Evolutionary conservation across 257 asterid genomes (phyloP).

Genomic region (Penstemon eatonii): DNA sequence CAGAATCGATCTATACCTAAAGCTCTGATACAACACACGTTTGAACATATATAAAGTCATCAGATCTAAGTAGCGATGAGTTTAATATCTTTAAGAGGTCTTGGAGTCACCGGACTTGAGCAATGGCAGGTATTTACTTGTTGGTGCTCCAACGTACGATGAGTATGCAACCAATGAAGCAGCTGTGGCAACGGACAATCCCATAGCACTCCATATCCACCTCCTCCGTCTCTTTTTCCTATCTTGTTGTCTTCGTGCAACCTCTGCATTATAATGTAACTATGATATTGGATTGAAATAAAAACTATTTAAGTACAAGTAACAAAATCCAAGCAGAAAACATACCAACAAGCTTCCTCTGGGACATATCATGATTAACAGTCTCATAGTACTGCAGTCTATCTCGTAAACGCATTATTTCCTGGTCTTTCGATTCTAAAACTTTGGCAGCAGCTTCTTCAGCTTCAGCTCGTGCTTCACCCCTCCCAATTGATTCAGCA

Average conservation of each 20-base stretch:
- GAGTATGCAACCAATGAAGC: constrained; percentile 41
- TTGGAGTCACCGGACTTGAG: constrained; percentile 19
- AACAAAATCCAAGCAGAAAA: constrained; percentile 15
- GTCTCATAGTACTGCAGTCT: constrained; percentile 78
- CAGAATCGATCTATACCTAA: background rate
- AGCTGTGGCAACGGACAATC: constrained; percentile 43
- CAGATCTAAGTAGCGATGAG: background rate
- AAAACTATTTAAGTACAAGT: no score
- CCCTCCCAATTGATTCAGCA: constrained; percentile 71
- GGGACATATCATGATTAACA: constrained; percentile 86
- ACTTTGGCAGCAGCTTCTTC: constrained; percentile 59
- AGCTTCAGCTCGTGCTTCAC: constrained; percentile 70
- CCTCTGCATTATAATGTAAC: constrained; percentile 36
- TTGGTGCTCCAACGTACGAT: constrained; percentile 27
- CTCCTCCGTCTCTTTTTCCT: constrained; percentile 32
- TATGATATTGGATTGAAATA: background rate
- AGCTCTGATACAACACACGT: background rate
- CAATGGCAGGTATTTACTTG: constrained; percentile 26
- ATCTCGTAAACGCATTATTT: constrained; percentile 67
- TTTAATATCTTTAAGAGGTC: constrained; percentile 22
- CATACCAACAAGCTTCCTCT: constrained; percentile 91
- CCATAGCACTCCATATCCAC: constrained; percentile 53
- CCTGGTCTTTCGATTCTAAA: constrained; percentile 73
- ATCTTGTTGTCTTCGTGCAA: constrained; percentile 46
- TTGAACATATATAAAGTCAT: background rate